Percentiles rank a stretch among this genome's conserved stretches.
Conservation (phyloP, 495 filamentous ascomycete species). For the Staphylotrichum longicolle region DNA sequence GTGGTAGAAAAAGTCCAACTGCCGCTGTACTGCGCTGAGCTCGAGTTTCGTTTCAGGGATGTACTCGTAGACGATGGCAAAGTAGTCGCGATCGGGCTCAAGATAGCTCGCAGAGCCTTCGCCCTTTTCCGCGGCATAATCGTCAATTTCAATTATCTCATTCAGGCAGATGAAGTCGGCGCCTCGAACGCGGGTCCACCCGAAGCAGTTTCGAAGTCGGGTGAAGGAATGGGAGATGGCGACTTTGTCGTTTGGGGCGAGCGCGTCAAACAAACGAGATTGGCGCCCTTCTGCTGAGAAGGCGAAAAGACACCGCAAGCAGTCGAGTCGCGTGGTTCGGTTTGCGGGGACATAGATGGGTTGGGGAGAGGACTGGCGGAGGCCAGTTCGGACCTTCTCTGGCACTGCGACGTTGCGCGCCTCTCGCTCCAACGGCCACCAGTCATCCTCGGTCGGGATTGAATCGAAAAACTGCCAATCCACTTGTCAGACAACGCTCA, state of each 20-base stretch:
- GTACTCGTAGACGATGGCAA: conserved; percentile 16
- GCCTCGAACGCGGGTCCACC: conserved; percentile 13
- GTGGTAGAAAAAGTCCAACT: conserved; percentile 12
- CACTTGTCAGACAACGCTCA: neutral
- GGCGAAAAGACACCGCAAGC: conserved; percentile 12
- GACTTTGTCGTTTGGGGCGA: neutral
- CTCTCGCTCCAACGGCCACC: conserved; percentile 18
- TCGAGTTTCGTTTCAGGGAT: neutral
- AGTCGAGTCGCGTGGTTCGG: conserved; percentile 2
- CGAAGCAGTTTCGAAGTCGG: conserved; percentile 6
- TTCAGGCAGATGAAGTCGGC: conserved; percentile 8
- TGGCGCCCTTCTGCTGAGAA: neutral
- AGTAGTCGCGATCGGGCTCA: neutral
- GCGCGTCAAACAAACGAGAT: neutral
- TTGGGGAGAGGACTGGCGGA: conserved; percentile 7
- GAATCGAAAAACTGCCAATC: neutral
- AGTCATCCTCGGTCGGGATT: neutral
- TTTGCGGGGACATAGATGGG: neutral
- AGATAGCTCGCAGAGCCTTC: conserved; percentile 3
- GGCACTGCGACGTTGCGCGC: conserved; percentile 14
- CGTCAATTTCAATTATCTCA: neutral
- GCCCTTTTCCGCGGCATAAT: neutral
- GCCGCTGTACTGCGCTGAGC: neutral
- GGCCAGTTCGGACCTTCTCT: conserved; percentile 14
- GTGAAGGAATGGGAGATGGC: neutral